Conservation (phyloP, 2,329 filamentous ascomycete genomes). For the Acephala macrosclerotiorum region DNA sequence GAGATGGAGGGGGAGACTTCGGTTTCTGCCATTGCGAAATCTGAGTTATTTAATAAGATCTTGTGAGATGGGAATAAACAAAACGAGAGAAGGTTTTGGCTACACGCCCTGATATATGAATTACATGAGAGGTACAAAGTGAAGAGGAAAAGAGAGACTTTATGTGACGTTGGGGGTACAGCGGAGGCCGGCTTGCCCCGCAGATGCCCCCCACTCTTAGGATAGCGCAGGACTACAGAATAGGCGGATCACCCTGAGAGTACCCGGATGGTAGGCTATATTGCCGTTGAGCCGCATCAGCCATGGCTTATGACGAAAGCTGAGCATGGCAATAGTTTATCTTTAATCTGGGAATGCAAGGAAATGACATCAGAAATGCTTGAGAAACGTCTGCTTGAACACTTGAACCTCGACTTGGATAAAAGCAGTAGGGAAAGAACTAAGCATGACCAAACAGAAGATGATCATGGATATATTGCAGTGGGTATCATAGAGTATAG, state of each 20-base stretch:
- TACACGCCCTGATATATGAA: too few species aligned
- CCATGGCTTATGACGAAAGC: background rate
- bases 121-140: background rate
- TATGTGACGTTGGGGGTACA: background rate
- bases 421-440: background rate
- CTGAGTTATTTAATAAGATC: background rate
- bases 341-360: background rate
- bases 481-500: too few species aligned
- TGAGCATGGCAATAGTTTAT: background rate
- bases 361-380: background rate
- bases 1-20: slow-evolving; percentile 23
- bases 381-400: background rate
- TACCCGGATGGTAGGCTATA: background rate
- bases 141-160: background rate
- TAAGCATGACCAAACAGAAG: background rate
- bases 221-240: background rate
- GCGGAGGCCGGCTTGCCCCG: background rate
- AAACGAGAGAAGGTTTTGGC: too few species aligned
- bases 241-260: background rate
- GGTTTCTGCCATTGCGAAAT: slow-evolving; percentile 1
- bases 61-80: background rate
- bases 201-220: background rate
- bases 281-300: slow-evolving; percentile 3
- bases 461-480: background rate
- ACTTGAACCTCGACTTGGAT: background rate